Evolutionary conservation across 2,329 filamentous ascomycete species (phyloP).

Genomic region (Trichoderma sp.): DNA sequence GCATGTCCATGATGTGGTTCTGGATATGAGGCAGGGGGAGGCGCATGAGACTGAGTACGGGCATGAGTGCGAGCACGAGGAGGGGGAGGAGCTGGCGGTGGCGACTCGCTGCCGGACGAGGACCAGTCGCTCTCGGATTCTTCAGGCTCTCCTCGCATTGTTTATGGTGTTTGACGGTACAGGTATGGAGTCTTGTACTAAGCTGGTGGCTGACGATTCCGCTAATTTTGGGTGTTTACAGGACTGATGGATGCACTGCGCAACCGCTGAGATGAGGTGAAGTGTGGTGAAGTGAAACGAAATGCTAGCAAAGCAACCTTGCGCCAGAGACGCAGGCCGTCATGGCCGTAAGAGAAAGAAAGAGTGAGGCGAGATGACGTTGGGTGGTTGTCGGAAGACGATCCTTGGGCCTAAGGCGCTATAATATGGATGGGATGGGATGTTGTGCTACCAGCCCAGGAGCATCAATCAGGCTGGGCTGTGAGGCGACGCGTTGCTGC

Average conservation of each 20-base stretch:
- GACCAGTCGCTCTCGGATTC: constrained; percentile 9
- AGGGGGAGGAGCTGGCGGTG: constrained; percentile 7
- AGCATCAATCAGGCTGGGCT: neutral
- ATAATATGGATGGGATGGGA: neutral
- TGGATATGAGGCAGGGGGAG: constrained; percentile 1
- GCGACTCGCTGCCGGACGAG: constrained; percentile 18
- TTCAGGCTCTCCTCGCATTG: constrained; percentile 1
- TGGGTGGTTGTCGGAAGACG: neutral
- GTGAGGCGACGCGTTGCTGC: constrained; percentile 15
- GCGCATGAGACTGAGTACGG: neutral
- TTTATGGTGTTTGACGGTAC: neutral
- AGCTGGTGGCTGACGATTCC: neutral
- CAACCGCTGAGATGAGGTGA: neutral
- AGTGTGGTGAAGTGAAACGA: neutral
- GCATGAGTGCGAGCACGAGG: constrained; percentile 16
- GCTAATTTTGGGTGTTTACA: neutral
- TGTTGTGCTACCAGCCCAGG: neutral
- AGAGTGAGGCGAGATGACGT: neutral
- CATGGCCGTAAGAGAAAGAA: constrained; percentile 3
- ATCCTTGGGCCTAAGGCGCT: neutral
- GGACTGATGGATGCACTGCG: neutral
- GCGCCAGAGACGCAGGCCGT: constrained; percentile 18
- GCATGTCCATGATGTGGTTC: constrained; percentile 1
- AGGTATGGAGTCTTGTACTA: no score
- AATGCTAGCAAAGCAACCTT: constrained; percentile 2